Evolutionary conservation across 345 rosid species (phyloP), one percentile per base, ranked within the genome.

Genomic region (Gossypium sturtianum): DNA sequence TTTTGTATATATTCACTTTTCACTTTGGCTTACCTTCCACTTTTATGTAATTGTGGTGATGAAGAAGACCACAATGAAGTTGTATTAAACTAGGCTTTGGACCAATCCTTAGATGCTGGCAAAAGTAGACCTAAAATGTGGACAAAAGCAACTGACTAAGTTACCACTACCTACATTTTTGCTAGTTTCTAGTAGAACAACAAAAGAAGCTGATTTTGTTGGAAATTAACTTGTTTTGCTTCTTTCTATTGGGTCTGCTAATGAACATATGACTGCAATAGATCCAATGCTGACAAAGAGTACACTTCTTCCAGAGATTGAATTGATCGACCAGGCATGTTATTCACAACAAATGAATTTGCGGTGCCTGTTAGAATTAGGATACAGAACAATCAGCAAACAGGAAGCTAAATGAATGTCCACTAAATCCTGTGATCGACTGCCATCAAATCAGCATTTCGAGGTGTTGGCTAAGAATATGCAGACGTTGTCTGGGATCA

Each of bases 81-180:
- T 65, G 9, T n/a, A 43, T 65, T 19, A 65, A 63, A 45, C 38
- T 66, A 47, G 54, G 71, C 0, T 66, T 45, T 12, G 4, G 12
- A 17, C 54, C 54, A 66, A 7, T 65, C 52, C 45, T 12, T 17
- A 7, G 29, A 5, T 43, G 19, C 4, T 65, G 51, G 51, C 27
- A 65, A 65, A 22, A 66, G 34, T 22, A 47, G 2, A 34, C 17
- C 38, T 48, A 67, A 66, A 38, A 64, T 38, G 49, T 41, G 48
- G 68, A 63, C 49, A 64, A 65, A 29, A 41, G 38, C 70, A 19
- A 47, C 16, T 65, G 69, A 65, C 27, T 65, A 19, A 43, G 70
- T 65, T 44, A 44, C 70, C 70, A 65, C 70, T 65, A n/a, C 51
- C 45, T 3, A 20, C 0, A 6, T 22, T 58, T 58, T 22, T 57